Evolutionary conservation across 2,329 filamentous ascomycete genomes (phyloP), one percentile per base, ranked within the genome.

Genomic region (Arthrobotrys entomopaga): DNA sequence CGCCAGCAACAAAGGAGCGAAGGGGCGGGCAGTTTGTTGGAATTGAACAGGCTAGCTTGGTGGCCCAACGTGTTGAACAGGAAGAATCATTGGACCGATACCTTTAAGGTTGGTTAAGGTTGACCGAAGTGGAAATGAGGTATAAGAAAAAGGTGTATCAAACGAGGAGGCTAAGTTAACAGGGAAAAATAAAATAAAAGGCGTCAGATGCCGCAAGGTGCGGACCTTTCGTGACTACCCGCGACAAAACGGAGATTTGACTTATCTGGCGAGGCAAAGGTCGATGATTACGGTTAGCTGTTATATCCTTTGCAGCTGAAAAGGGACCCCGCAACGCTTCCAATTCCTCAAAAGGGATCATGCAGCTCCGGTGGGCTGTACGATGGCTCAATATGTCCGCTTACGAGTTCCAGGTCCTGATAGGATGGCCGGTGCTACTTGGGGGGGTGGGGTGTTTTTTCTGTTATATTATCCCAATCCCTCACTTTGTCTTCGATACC

Each of bases 321-420:
- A 26, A 34, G 19, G 48, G 38, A 67, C 64, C 64, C 64, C 64
- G 64, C 64, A 60, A 61, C 65, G 65, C 65, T 69, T 69, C 34
- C 54, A 49, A 57, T 48, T 69, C 48, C 65, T 69, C 54, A 69
- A 69, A 69, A 24, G 65, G 65, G 65, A 69, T 48, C 29, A 49
- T 46, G 49, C 29, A 20, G 29, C 42, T 46, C 34, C 49, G 42
- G 22, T 53, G 54, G 64, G 54, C 48, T 67, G 64, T 67, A 67
- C 64, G 34, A 58, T 59, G 53, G 59, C 26, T 59, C 54, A 58
- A 69, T 61, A 69, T 53, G 57, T 61, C 65, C 65, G 65, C 56
- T 69, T 69, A 54, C 49, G 56, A 69, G 56, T 34, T 56, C 26
- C 56, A 56, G 49, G 38, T 57, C 60, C 40, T 61, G 52, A 61